These are phyloP conservation scores for Apophysomyces sp. DNA, from an alignment of 371 early-diverging fungal species.

Conservation along the genomic window DNA sequence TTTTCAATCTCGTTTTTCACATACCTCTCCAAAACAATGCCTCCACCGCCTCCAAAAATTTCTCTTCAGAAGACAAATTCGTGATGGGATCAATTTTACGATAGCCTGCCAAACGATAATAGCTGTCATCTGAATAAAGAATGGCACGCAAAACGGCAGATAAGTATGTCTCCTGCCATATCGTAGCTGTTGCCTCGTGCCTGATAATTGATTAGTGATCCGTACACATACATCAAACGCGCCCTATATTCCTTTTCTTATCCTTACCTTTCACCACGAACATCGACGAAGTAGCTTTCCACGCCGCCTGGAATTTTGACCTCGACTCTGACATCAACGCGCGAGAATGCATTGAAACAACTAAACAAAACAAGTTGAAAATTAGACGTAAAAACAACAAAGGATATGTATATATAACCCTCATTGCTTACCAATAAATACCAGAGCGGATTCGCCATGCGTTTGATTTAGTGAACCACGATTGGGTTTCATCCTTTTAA, in stretches of 20 bases:
- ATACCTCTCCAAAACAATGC: constrained; percentile 81
- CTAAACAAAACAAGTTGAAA: constrained; percentile 35
- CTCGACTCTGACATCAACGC: constrained; percentile 96
- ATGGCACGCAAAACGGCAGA: constrained; percentile 88
- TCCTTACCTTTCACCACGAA: constrained; percentile 66
- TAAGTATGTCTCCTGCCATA: constrained; percentile 91
- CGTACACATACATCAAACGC: neutral
- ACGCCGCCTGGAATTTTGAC: constrained; percentile 98
- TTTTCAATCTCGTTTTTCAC: neutral
- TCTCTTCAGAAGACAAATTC: constrained; percentile 65
- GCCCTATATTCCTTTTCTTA: neutral
- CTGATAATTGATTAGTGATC: constrained; percentile 17
- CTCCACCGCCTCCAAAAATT: constrained; percentile 83
- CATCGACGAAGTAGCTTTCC: constrained; percentile 86
- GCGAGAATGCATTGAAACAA: constrained; percentile 94
- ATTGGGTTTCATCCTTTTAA: constrained; percentile 64
- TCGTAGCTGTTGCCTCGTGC: constrained; percentile 72
- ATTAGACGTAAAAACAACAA: neutral
- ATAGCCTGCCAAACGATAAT: constrained; percentile 84
- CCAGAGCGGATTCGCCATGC: constrained; percentile 74
- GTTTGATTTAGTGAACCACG: constrained; percentile 69
- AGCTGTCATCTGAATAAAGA: constrained; percentile 84
- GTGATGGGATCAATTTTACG: constrained; percentile 86
- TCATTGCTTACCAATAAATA: constrained; percentile 58
- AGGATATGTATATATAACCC: neutral